phyloP scores from a whole-genome alignment of 2,329 filamentous ascomycete genomes.

The Aureobasidium sp. region DNA sequence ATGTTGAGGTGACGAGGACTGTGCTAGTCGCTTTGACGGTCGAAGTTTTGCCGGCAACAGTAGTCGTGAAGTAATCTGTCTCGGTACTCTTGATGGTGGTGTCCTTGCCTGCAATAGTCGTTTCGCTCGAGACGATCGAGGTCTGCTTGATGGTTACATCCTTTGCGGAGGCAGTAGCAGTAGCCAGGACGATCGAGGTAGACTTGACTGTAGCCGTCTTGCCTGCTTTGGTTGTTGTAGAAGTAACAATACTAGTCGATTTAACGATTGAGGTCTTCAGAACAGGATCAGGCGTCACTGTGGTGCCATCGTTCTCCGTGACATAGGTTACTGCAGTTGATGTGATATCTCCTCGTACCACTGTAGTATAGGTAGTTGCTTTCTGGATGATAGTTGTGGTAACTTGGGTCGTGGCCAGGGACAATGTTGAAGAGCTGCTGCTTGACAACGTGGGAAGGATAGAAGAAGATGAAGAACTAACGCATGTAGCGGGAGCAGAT shows the following conservation, averaged over 20 bases:
- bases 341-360: slow-evolving; percentile 21
- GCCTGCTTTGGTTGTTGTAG: slow-evolving; percentile 16
- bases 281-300: slow-evolving; percentile 27
- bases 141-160: slow-evolving; percentile 17
- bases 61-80: slow-evolving; percentile 18
- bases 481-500: slow-evolving; percentile 24
- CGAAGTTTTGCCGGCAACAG: slow-evolving; percentile 19
- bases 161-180: slow-evolving; percentile 14
- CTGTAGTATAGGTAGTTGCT: slow-evolving; percentile 24
- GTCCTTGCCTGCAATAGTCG: slow-evolving; percentile 17
- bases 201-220: slow-evolving; percentile 18
- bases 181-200: slow-evolving; percentile 19
- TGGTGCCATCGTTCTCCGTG: slow-evolving; percentile 28
- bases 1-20: slow-evolving; percentile 19
- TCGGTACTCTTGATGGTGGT: slow-evolving; percentile 18
- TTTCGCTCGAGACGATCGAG: slow-evolving; percentile 4
- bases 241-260: slow-evolving; percentile 20
- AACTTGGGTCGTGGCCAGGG: background rate
- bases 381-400: slow-evolving; percentile 17
- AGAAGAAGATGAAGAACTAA: slow-evolving; percentile 19
- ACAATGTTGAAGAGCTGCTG: slow-evolving; percentile 12
- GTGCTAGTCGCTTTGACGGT: slow-evolving; percentile 21
- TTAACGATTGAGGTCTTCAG: slow-evolving; percentile 23
- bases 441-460: slow-evolving; percentile 9
- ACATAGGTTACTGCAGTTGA: slow-evolving; percentile 22